Evolutionary conservation across 306 rosid species (phyloP).

Genomic region (Purshia tridentata): DNA sequence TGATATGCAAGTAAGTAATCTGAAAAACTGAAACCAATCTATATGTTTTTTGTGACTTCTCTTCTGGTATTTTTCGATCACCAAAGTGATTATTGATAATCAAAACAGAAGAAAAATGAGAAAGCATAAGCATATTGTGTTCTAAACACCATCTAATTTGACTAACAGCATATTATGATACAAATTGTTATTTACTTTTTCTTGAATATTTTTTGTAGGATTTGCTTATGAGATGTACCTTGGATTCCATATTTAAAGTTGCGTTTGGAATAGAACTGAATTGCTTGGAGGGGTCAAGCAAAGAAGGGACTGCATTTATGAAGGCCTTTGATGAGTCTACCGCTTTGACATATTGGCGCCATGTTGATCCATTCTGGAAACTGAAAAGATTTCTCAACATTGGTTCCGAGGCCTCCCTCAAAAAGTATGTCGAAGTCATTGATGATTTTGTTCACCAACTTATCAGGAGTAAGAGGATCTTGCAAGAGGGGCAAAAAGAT

Average conservation of each 20-base stretch:
- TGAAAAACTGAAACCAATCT: not conserved
- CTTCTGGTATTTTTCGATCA: too few species aligned
- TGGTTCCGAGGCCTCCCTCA: slow-evolving; percentile 69
- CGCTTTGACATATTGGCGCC: slow-evolving; percentile 55
- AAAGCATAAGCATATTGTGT: too few species aligned
- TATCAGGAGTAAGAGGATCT: slow-evolving; percentile 44
- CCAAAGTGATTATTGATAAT: too few species aligned
- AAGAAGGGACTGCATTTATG: slow-evolving; percentile 57
- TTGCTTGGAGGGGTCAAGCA: slow-evolving; percentile 63
- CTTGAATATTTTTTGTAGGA: slow-evolving; percentile 35
- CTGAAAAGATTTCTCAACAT: slow-evolving; percentile 58
- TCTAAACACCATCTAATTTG: too few species aligned
- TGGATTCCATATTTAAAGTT: slow-evolving; percentile 85
- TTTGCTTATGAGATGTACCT: slow-evolving; percentile 60
- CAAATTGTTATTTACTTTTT: not conserved
- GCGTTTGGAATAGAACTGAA: slow-evolving; percentile 82
- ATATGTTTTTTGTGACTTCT: not conserved
- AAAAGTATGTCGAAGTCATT: slow-evolving; percentile 42
- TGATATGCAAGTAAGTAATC: slow-evolving; percentile 60
- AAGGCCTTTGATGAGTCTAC: slow-evolving; percentile 79
- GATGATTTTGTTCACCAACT: slow-evolving; percentile 49
- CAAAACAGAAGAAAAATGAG: too few species aligned
- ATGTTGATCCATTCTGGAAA: slow-evolving; percentile 72
- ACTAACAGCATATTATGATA: not conserved
- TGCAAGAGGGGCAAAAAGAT: slow-evolving; percentile 29